Evolutionary conservation across 1,139 yeast species (phyloP).

Genomic region (Lodderomyces margitis): DNA sequence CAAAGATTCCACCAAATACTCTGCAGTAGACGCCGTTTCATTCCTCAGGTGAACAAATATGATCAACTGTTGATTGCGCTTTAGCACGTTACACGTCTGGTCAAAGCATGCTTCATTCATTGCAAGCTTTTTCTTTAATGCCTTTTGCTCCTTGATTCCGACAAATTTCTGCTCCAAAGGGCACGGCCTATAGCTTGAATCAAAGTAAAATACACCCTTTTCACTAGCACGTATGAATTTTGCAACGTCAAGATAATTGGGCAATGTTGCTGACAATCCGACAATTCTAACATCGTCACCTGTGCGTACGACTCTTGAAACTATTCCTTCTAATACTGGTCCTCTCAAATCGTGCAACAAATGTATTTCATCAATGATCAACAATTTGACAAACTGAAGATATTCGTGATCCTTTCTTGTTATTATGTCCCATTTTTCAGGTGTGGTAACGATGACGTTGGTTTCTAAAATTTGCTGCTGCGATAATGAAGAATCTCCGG

Average conservation of each 20-base stretch:
- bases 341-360: conserved; percentile 93
- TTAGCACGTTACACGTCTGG: conserved; percentile 65
- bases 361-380: conserved; percentile 94
- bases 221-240: conserved; percentile 69
- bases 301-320: conserved; percentile 65
- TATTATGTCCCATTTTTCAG: conserved; percentile 96
- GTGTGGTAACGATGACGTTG: conserved; percentile 87
- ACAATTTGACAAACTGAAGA: conserved; percentile 59
- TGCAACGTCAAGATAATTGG: conserved; percentile 88
- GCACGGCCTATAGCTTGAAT: conserved; percentile 83
- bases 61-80: conserved; percentile 66
- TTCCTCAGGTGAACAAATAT: conserved; percentile 93
- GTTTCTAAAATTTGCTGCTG: conserved; percentile 75
- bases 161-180: conserved; percentile 87
- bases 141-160: conserved; percentile 83
- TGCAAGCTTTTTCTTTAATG: conserved; percentile 74
- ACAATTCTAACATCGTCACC: conserved; percentile 62
- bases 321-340: conserved; percentile 87
- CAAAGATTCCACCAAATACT: conserved; percentile 64
- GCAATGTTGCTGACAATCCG: conserved; percentile 92
- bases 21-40: conserved; percentile 85
- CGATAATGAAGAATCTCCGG: conserved; percentile 86
- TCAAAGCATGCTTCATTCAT: conserved; percentile 93
- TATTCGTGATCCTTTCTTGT: conserved; percentile 70
- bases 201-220: conserved; percentile 72